Evolutionary conservation across 2,329 filamentous ascomycete species (phyloP), one percentile per base, ranked within the genome.

Genomic region (Sporothrix humicola): DNA sequence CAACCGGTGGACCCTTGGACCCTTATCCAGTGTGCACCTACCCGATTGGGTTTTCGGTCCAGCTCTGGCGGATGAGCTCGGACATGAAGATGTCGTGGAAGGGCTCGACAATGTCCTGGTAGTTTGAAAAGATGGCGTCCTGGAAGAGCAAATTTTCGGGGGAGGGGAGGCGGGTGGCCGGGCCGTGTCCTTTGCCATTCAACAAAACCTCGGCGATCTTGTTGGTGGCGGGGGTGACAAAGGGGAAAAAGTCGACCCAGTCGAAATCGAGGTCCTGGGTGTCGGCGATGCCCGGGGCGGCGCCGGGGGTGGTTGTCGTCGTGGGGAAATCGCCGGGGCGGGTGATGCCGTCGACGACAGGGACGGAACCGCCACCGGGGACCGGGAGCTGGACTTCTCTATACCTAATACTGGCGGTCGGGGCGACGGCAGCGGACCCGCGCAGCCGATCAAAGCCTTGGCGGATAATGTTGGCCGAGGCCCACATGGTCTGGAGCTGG

Each of bases 181-280:
- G 54, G 8, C 69, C 69, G 69, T 63, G 69, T 26, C 42, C 69
- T n/a, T 61, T 50, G 23, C 69, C 69, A 37, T 71, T 48, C 1
- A 71, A 58, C 69, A 71, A 20, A 2, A 71, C 58, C 23, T 71
- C 58, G 17, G 69, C 69, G 12, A 63, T 71, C 6, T 37, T 37
- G 69, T 54, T 71, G 6, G 70, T 72, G 46, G 58, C 70, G 12
- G 70, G 59, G 13, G 70, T 72, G 59, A 72, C 59, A 46, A 72
- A 72, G 23, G 70, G 70, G 20, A 72, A 72, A 13, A 54, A 63
- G 46, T 72, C 70, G 10, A 65, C 59, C 70, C 70, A 72, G 26
- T 65, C 56, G 42, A 63, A 61, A 12, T 66, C 70, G 12, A 37
- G 12, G 59, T 72, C 59, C 9, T 71, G 54, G 5, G 56, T 63